Evolutionary conservation across 2,329 filamentous ascomycete species (phyloP), one percentile per base, ranked within the genome.

Genomic region (Intubia oerlemansii): DNA sequence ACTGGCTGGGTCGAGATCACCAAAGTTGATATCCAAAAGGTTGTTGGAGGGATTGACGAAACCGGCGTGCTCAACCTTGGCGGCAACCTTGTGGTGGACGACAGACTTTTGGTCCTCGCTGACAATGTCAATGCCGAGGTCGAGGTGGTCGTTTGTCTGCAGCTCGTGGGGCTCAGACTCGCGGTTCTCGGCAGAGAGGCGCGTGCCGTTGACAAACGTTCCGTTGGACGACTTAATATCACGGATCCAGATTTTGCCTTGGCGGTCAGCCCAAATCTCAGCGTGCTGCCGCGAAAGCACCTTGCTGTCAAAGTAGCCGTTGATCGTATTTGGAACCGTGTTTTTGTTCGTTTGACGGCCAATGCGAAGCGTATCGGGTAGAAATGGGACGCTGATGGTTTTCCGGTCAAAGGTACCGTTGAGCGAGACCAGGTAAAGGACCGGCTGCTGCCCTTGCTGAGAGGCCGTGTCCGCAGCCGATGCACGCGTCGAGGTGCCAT

Each of bases 151-250:
- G 39, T 81, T 74, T 34, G 85, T 82, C 43, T 84, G 75, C 19
- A 98, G 57, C 46, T 95, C 85, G 46, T 93, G 81, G 0, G 88
- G 84, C 36, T 95, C 88, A 0, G 85, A 95, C 50, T 98, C 88
- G 41, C 84, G 71, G 43, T 93, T 98, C 48, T 98, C 88, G 30
- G 72, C 79, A 3, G 88, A 95, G 34, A 98, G 51, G 17, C 88
- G 72, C 31, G 76, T 69, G 13, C 82, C 82, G 43, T 98, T 98
- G 40, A 98, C 85, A 50, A 98, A 98, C 1, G 88, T 98, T 33
- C 88, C 88, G 46, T 98, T 98, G 23, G 88, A 98, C 0, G 88
- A 95, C 52, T 95, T 98, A 41, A 98, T 78, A 52, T 98, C 88
- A 33, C 84, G 70, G 40, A 98, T 95, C 66, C 74, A 95, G 24